A percentile compares a stretch with the other conserved stretches of the same genome.
Conservation (phyloP, 2,329 filamentous ascomycete species). For the Microcyclospora pomicola region DNA sequence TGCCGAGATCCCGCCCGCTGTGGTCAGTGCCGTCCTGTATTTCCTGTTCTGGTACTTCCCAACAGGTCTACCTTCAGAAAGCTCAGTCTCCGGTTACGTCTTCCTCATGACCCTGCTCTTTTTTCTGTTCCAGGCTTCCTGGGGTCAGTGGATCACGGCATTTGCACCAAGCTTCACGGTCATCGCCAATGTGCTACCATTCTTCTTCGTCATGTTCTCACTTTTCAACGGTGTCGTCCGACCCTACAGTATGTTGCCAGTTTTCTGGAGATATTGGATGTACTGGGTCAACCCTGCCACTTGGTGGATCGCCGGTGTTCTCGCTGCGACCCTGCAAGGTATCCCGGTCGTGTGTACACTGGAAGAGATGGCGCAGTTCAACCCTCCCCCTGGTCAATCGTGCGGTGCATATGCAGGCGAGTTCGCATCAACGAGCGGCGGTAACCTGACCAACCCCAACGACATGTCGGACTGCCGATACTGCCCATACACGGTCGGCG, state of each 20-base stretch:
- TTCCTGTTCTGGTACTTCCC: constrained; percentile 67
- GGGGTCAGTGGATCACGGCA: constrained; percentile 76
- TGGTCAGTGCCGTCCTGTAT: constrained; percentile 52
- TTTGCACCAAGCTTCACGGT: constrained; percentile 69
- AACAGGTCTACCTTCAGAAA: constrained; percentile 53
- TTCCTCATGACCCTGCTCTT: constrained; percentile 70
- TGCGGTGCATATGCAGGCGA: constrained; percentile 50
- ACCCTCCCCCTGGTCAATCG: constrained; percentile 49
- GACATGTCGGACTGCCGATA: constrained; percentile 51
- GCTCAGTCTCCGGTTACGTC: constrained; percentile 55
- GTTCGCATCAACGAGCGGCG: constrained; percentile 43
- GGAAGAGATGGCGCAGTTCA: constrained; percentile 50
- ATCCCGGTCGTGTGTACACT: constrained; percentile 32
- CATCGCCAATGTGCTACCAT: constrained; percentile 61
- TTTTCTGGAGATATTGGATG: constrained; percentile 62
- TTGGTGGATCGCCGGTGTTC: constrained; percentile 58
- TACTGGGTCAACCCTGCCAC: constrained; percentile 56
- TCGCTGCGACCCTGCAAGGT: constrained; percentile 47
- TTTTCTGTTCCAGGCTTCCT: constrained; percentile 59
- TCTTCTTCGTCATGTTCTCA: constrained; percentile 67
- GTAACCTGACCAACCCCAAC: constrained; percentile 50
- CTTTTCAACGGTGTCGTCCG: constrained; percentile 67
- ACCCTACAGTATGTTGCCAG: constrained; percentile 49
- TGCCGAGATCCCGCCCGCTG: constrained; percentile 56
- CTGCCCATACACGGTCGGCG: constrained; percentile 52